phyloP scores from a whole-genome alignment of 768 basidiomycete species.

The Cystobasidium ongulense region DNA sequence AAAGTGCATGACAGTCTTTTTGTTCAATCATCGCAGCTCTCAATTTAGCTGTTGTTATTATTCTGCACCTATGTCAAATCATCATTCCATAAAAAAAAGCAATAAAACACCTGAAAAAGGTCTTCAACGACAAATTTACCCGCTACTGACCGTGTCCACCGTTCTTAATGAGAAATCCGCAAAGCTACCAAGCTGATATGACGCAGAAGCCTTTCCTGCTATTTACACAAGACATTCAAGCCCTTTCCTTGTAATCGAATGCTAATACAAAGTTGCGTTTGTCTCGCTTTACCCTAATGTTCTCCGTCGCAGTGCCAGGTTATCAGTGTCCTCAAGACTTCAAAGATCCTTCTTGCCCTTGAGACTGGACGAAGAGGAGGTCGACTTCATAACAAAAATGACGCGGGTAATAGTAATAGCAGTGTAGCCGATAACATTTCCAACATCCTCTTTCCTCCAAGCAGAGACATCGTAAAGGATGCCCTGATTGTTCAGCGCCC shows the following conservation, averaged over 20 bases:
- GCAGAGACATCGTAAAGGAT: background rate
- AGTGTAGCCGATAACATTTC: background rate
- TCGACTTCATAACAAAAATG: background rate
- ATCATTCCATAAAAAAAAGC: background rate
- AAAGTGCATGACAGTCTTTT: background rate
- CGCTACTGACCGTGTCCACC: background rate
- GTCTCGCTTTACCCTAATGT: too few species aligned
- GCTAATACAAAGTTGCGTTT: too few species aligned
- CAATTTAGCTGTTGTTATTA: background rate
- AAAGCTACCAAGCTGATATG: too few species aligned
- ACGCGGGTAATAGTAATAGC: background rate
- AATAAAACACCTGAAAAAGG: conserved; percentile 26
- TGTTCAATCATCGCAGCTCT: background rate
- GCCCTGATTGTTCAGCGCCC: background rate
- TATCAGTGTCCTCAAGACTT: background rate
- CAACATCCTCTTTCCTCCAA: background rate
- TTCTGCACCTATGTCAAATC: background rate
- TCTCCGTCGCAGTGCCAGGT: too few species aligned
- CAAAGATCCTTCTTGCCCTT: background rate
- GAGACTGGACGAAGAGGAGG: background rate
- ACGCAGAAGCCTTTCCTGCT: too few species aligned
- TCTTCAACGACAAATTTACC: conserved; percentile 15
- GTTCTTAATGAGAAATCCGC: too few species aligned
- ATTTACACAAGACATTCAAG: too few species aligned
- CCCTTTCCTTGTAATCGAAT: too few species aligned